Evolutionary conservation across 768 basidiomycete genomes (phyloP).

Genomic region (Pulveroboletus sp.): DNA sequence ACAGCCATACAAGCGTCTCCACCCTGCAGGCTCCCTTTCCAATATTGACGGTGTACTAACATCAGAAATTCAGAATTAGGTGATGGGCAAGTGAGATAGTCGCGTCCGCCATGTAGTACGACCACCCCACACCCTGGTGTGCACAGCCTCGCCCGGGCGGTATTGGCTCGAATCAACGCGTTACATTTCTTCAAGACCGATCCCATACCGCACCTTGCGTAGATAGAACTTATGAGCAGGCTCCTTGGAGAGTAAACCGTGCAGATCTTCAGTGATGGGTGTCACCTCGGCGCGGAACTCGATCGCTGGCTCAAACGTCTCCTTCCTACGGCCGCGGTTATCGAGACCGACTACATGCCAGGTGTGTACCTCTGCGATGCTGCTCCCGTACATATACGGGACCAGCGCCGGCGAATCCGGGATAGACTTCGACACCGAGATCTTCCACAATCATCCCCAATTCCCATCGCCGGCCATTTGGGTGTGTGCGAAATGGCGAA

Average conservation of each 20-base stretch:
- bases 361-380: slow-evolving; percentile 67
- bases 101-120: slow-evolving; percentile 95
- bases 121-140: slow-evolving; percentile 90
- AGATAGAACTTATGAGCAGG: slow-evolving; percentile 73
- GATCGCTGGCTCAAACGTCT: slow-evolving; percentile 94
- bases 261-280: slow-evolving; percentile 91
- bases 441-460: slow-evolving; percentile 81
- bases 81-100: too few species aligned
- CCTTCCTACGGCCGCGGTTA: slow-evolving; percentile 69
- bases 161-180: slow-evolving; percentile 65
- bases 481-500: slow-evolving; percentile 93
- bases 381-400: slow-evolving; percentile 55
- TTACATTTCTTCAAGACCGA: slow-evolving; percentile 98
- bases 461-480: slow-evolving; percentile 96
- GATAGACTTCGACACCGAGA: slow-evolving; percentile 91
- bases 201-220: slow-evolving; percentile 65
- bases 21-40: too few species aligned
- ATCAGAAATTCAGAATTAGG: too few species aligned
- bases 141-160: slow-evolving; percentile 72
- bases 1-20: too few species aligned
- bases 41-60: too few species aligned
- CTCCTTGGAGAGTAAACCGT: slow-evolving; percentile 85
- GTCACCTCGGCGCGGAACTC: slow-evolving; percentile 91
- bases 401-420: slow-evolving; percentile 89
- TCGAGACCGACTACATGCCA: slow-evolving; percentile 96